Conservation (phyloP, 2,329 filamentous ascomycete genomes). For the Thielaviopsis punctulata region DNA sequence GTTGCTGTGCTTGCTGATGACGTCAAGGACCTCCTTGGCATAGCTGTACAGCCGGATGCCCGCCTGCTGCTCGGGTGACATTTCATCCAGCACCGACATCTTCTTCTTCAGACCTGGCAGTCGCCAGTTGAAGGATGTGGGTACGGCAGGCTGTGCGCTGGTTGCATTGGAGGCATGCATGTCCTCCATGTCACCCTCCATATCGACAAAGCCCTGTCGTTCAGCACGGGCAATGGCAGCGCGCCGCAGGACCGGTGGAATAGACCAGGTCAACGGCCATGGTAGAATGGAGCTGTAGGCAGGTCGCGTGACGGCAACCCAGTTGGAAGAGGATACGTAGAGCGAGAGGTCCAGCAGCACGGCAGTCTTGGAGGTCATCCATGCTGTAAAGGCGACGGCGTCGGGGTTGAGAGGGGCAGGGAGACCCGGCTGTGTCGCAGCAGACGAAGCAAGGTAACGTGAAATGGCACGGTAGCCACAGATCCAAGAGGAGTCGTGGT, state of each 20-base stretch:
- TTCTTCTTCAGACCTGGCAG: conserved; percentile 25
- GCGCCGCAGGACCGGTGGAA: conserved; percentile 56
- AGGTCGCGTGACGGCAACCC: conserved; percentile 56
- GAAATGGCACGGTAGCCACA: conserved; percentile 46
- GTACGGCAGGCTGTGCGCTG: conserved; percentile 14
- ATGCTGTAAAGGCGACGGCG: conserved; percentile 40
- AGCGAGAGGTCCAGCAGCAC: conserved; percentile 72
- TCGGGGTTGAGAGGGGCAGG: conserved; percentile 27
- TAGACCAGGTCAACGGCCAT: conserved; percentile 76
- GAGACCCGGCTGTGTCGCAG: conserved; percentile 20
- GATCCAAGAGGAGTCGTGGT: conserved; percentile 34
- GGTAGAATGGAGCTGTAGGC: conserved; percentile 65
- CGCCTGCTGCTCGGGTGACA: conserved; percentile 53
- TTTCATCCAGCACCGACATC: conserved; percentile 42
- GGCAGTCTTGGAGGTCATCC: conserved; percentile 57
- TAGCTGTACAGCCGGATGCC: conserved; percentile 63
- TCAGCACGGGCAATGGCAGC: conserved; percentile 53
- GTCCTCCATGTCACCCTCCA: conserved; percentile 41
- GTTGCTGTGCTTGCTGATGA: conserved; percentile 20
- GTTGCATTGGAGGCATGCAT: conserved; percentile 19
- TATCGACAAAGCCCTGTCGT: conserved; percentile 48
- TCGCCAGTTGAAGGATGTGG: conserved; percentile 24
- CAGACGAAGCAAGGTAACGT: conserved; percentile 31
- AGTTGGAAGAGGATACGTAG: conserved; percentile 83
- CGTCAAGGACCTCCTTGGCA: conserved; percentile 50